Evolutionary conservation across 345 rosid species (phyloP).

Genomic region (Ailanthus altissimus): DNA sequence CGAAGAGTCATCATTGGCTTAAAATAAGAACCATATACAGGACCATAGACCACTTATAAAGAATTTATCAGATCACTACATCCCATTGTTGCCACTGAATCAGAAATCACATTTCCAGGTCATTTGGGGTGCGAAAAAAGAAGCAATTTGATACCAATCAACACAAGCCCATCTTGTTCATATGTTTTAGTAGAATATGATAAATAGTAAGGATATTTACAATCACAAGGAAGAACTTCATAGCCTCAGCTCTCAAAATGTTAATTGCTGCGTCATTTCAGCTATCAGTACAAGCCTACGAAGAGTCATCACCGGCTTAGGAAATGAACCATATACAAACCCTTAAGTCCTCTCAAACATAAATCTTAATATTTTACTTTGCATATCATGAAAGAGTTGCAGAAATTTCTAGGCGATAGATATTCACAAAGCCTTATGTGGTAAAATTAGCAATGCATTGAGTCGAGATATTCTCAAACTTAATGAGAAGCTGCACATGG

Average conservation of each 20-base stretch:
- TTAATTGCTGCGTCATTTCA: slow-evolving; percentile 29
- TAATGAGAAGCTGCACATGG: neutral
- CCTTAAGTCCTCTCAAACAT: too few relatives aligned
- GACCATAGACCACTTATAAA: neutral
- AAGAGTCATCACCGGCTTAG: slow-evolving; percentile 40
- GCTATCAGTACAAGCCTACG: slow-evolving; percentile 49
- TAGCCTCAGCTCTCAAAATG: slow-evolving; percentile 32
- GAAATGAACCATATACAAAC: neutral
- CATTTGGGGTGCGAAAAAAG: neutral
- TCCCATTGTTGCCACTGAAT: neutral
- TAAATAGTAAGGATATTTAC: too few relatives aligned
- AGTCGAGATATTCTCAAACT: neutral
- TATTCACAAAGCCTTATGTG: neutral
- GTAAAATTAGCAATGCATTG: neutral
- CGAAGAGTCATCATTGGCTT: slow-evolving; percentile 43
- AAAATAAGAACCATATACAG: neutral
- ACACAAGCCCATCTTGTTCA: too few relatives aligned
- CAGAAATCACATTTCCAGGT: neutral
- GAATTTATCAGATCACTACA: neutral
- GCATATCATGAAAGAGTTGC: too few relatives aligned
- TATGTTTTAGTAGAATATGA: too few relatives aligned
- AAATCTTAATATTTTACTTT: too few relatives aligned
- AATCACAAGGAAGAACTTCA: neutral
- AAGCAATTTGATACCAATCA: neutral
- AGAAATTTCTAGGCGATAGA: too few relatives aligned